phyloP scores from a whole-genome alignment of 805 yeast genomes.

The Candida khao-thaluensis region DNA sequence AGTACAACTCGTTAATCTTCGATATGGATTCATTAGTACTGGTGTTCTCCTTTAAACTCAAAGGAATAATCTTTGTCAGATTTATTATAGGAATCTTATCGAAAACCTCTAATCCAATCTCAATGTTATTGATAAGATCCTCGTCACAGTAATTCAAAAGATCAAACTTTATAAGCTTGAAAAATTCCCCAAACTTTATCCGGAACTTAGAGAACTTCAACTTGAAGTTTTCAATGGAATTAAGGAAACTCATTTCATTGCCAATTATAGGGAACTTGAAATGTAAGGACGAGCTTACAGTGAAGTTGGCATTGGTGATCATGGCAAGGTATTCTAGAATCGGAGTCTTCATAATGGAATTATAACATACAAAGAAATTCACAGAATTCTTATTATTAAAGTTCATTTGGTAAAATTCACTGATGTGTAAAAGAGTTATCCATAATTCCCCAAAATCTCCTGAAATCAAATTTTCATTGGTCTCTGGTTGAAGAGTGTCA shows the following conservation, averaged over 20 bases:
- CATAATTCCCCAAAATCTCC: slow-evolving; percentile 60
- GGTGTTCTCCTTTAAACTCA: slow-evolving; percentile 31
- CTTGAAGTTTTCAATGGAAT: slow-evolving; percentile 59
- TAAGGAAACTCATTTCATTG: slow-evolving; percentile 66
- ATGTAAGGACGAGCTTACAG: slow-evolving; percentile 71
- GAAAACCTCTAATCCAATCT: slow-evolving; percentile 58
- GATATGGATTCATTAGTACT: slow-evolving; percentile 14
- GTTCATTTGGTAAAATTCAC: slow-evolving; percentile 46
- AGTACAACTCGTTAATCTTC: slow-evolving; percentile 59
- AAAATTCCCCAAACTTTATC: slow-evolving; percentile 58
- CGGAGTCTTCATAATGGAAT: slow-evolving; percentile 70
- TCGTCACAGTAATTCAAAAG: slow-evolving; percentile 34
- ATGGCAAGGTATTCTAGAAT: slow-evolving; percentile 66
- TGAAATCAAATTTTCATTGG: slow-evolving; percentile 13
- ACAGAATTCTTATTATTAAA: slow-evolving; percentile 39
- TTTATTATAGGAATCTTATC: slow-evolving; percentile 57
- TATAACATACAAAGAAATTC: slow-evolving; percentile 63
- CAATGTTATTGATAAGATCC: slow-evolving; percentile 45
- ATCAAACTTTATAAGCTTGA: slow-evolving; percentile 59
- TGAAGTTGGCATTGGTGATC: slow-evolving; percentile 66
- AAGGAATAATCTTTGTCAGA: slow-evolving; percentile 41
- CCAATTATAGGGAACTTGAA: slow-evolving; percentile 68
- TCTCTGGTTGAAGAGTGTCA: not conserved
- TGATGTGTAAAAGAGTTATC: slow-evolving; percentile 71
- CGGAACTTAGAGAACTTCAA: slow-evolving; percentile 61